Conservation (phyloP, 305 asterid species). For the Andrographis paniculata region DNA sequence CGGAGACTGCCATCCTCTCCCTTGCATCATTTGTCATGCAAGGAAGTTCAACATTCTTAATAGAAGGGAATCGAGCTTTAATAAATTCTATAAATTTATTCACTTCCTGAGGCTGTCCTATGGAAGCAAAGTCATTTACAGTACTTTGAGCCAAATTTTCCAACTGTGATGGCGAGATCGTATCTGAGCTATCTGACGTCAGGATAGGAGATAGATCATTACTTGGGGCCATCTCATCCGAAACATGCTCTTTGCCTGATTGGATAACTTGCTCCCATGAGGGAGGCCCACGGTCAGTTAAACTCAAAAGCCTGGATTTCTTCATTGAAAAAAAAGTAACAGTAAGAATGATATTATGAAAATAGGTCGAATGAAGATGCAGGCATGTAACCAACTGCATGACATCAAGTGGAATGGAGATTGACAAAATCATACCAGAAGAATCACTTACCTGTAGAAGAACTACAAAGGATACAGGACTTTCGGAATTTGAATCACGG, state of each 20-base stretch:
- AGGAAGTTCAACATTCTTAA: slow-evolving; percentile 45
- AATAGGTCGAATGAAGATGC: not conserved
- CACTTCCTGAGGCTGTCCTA: slow-evolving; percentile 56
- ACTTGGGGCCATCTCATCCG: slow-evolving; percentile 21
- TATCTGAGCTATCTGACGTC: slow-evolving; percentile 26
- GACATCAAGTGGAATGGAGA: slow-evolving; percentile 2
- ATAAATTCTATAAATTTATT: slow-evolving; percentile 53
- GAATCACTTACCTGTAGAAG: slow-evolving; percentile 70
- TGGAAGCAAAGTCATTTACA: slow-evolving; percentile 52
- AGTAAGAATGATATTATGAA: not conserved
- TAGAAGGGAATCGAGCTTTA: slow-evolving; percentile 47
- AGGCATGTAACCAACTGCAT: slow-evolving; percentile 6
- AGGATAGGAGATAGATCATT: slow-evolving; percentile 25
- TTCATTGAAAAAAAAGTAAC: slow-evolving; percentile 33
- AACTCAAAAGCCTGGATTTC: slow-evolving; percentile 88
- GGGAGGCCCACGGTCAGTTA: slow-evolving; percentile 60
- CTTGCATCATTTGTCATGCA: slow-evolving; percentile 23
- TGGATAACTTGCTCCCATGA: slow-evolving; percentile 60
- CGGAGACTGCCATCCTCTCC: slow-evolving; percentile 32
- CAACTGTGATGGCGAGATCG: slow-evolving; percentile 37
- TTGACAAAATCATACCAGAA: slow-evolving; percentile 8
- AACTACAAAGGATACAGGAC: slow-evolving; percentile 78
- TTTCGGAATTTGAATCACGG: slow-evolving; percentile 62
- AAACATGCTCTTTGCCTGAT: slow-evolving; percentile 50
- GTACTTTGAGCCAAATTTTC: slow-evolving; percentile 56